Conservation (phyloP, 805 yeast species). For the Candida alai region DNA sequence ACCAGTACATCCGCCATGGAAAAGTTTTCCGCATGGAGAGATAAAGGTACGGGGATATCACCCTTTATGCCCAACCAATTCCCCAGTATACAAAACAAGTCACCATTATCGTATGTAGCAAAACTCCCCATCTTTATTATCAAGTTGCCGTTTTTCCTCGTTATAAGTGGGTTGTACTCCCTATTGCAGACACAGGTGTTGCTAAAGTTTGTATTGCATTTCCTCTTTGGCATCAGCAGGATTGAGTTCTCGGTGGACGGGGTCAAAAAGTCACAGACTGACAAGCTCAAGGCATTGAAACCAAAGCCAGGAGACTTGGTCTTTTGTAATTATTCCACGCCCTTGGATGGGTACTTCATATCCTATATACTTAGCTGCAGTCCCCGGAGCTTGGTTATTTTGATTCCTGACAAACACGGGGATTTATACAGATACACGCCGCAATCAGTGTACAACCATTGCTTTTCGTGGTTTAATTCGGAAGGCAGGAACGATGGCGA, state of each 20-base stretch:
- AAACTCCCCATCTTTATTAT: conserved; percentile 13
- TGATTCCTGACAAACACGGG: conserved; percentile 39
- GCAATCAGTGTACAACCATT: conserved; percentile 24
- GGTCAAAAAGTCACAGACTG: conserved; percentile 40
- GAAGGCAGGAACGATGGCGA: conserved; percentile 8
- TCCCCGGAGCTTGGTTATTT: conserved; percentile 28
- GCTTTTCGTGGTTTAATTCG: conserved; percentile 20
- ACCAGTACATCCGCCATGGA: conserved; percentile 56
- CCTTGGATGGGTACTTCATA: conserved; percentile 50
- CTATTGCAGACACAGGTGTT: conserved; percentile 14
- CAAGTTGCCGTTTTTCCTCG: conserved; percentile 29
- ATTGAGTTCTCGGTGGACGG: conserved; percentile 46
- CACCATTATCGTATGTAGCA: neutral
- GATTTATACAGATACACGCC: conserved; percentile 22
- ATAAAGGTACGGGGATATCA: conserved; percentile 89
- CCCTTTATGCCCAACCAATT: conserved; percentile 64
- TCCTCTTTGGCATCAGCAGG: conserved; percentile 34
- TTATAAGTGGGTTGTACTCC: conserved; percentile 12
- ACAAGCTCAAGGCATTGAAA: conserved; percentile 24
- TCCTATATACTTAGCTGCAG: conserved; percentile 8
- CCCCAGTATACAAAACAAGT: conserved; percentile 7
- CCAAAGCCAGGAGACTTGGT: conserved; percentile 48
- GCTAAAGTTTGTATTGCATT: conserved; percentile 17
- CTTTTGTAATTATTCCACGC: conserved; percentile 56
- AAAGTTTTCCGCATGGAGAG: conserved; percentile 80